phyloP scores from a whole-genome alignment of 2,329 filamentous ascomycete genomes.

The Xylaria sp. region DNA sequence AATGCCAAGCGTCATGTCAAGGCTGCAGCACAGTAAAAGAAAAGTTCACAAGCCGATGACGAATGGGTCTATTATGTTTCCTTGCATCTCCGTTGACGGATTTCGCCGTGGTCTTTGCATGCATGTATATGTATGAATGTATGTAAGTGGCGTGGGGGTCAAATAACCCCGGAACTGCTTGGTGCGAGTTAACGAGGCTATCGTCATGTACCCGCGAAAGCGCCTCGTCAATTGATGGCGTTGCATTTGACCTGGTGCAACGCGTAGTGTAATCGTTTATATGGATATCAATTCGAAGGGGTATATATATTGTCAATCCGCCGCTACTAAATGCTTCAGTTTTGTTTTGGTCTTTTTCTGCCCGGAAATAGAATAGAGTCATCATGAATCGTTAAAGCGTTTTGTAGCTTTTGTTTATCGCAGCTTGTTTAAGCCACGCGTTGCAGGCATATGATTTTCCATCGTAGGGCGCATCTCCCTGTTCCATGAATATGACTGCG shows the following conservation, averaged over 20 bases:
- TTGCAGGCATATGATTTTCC: neutral
- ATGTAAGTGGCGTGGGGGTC: conserved; percentile 16
- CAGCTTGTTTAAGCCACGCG: conserved; percentile 5
- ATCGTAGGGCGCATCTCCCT: neutral
- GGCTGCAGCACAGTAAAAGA: neutral
- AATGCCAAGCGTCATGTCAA: neutral
- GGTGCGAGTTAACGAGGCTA: conserved; percentile 19
- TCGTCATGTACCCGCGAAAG: neutral
- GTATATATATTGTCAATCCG: conserved; percentile 34
- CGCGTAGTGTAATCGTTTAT: neutral
- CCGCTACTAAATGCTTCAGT: conserved; percentile 26
- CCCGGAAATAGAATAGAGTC: conserved; percentile 9
- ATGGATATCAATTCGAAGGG: conserved; percentile 21
- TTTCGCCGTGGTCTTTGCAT: conserved; percentile 7
- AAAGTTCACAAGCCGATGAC: neutral
- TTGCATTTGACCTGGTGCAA: neutral
- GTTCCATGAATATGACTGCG: conserved; percentile 1
- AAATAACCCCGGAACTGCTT: neutral
- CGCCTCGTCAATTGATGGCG: neutral
- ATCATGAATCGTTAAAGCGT: conserved; percentile 9
- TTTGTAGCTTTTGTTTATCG: conserved; percentile 13
- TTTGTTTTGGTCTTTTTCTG: neutral
- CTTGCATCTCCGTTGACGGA: conserved; percentile 6
- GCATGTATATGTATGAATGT: conserved; percentile 9
- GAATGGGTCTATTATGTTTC: neutral